A percentile compares a stretch with the other conserved stretches of the same genome.
phyloP scores from a whole-genome alignment of 164 flowering plant genomes.

The Stephania cephalantha region DNA sequence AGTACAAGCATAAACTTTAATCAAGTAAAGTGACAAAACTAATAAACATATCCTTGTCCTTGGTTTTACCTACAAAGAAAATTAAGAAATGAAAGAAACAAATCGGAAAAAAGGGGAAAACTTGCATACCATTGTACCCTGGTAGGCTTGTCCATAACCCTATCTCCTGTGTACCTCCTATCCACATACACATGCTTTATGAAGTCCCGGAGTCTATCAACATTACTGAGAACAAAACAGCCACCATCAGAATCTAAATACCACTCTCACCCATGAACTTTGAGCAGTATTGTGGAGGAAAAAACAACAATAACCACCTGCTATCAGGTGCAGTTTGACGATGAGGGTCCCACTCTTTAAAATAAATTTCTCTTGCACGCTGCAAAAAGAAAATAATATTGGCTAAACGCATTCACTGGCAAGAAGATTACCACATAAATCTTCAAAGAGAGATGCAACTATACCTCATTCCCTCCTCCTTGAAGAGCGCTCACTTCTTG shows the following conservation, averaged over 20 bases:
- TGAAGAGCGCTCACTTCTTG: slow-evolving; percentile 91
- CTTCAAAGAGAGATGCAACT: background rate
- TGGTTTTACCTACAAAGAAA: background rate
- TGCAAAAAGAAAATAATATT: slow-evolving; percentile 20
- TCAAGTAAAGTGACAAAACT: background rate
- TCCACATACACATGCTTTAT: slow-evolving; percentile 93
- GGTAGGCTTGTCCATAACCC: slow-evolving; percentile 63
- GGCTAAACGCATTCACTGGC: background rate
- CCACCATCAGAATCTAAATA: slow-evolving; percentile 16
- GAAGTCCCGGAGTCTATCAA: slow-evolving; percentile 81
- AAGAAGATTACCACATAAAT: background rate
- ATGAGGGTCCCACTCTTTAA: slow-evolving; percentile 87
- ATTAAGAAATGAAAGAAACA: background rate
- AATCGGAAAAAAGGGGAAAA: background rate
- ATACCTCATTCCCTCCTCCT: slow-evolving; percentile 94
- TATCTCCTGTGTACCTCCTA: slow-evolving; percentile 83
- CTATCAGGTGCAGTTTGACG: slow-evolving; percentile 72
- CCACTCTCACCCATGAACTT: background rate
- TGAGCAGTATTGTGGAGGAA: background rate
- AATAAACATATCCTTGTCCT: background rate
- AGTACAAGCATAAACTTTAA: background rate
- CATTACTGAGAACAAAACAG: slow-evolving; percentile 49
- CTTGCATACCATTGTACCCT: slow-evolving; percentile 45
- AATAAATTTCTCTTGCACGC: slow-evolving; percentile 73
- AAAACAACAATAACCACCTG: slow-evolving; percentile 40